Evolutionary conservation across 345 rosid genomes (phyloP), one percentile per base, ranked within the genome.

Genomic region (Chamaenerion angustifolium): DNA sequence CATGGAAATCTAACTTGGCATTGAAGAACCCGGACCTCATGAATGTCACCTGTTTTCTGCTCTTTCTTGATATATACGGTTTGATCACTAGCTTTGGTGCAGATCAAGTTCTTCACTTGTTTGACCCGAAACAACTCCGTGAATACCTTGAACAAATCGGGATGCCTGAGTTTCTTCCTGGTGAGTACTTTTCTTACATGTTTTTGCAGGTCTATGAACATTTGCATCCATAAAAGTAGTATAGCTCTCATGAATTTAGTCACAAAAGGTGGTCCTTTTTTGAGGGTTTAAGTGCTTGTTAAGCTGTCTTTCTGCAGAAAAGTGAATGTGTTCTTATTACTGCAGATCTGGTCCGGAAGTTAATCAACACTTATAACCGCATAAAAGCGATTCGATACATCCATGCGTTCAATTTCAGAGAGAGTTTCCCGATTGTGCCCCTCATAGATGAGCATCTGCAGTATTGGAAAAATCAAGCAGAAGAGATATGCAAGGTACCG

Each of bases 21-120:
- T 10, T 1, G 13, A 58, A 25, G 40, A 47, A 56, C 4, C 57
- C 57, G 15, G 57, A 71, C 43, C 59, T 21, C 42, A 23, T 56
- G 27, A 73, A 69, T 46, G 58, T 70, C 8, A 40, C 73, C 41
- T 57, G 64, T 45, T 70, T 73, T 63, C 54, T 79, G 65, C 67
- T 9, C 54, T 64, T 79, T 56, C 45, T 76, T 45, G 75, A 56
- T 66, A 53, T 62, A 14, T 79, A 62, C 63, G 52, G 67, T 19
- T 53, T 79, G 60, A 55, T 44, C 9, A 37, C 65, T 47, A 49
- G 11, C 41, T 69, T 68, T 55, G 49, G 59, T 17, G 49, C 56
- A n/a, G 63, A 60, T 47, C 71, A 73, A 50, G 62, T 70, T 40
- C 48, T 63, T n/a, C 13, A 46, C 25, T 57, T 64, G 15, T 45